Conservation (phyloP, 352 stramenopile species). For the Halophytophthora polymorphica region DNA sequence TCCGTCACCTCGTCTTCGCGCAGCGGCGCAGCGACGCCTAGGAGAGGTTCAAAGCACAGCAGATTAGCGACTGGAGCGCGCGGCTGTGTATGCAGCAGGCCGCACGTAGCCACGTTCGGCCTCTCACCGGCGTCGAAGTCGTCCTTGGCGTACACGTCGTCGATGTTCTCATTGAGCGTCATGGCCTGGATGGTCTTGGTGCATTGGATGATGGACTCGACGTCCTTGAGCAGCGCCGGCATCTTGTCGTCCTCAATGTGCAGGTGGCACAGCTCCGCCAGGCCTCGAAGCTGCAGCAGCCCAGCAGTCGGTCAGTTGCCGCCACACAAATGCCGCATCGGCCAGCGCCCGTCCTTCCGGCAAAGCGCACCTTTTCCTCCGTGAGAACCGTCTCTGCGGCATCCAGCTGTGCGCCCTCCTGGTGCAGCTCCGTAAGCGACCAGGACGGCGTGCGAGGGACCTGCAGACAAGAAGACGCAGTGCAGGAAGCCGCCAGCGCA, state of each 20-base stretch:
- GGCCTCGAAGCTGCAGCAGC: conserved; percentile 50
- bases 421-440: conserved; percentile 79
- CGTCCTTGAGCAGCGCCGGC: conserved; percentile 67
- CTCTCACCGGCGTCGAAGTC: conserved; percentile 43
- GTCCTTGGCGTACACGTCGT: conserved; percentile 74
- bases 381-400: conserved; percentile 53
- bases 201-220: conserved; percentile 87
- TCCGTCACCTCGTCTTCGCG: conserved; percentile 76
- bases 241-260: conserved; percentile 74
- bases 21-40: conserved; percentile 41
- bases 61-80: not conserved
- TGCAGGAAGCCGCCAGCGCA: not conserved
- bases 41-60: conserved; percentile 3
- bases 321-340: not conserved
- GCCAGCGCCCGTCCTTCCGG: not conserved
- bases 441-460: conserved; percentile 70
- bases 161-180: conserved; percentile 79
- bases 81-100: not conserved
- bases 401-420: conserved; percentile 41
- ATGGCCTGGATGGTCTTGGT: conserved; percentile 83
- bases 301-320: not conserved
- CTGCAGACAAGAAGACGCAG: conserved; percentile 14
- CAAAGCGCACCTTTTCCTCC: conserved; percentile 45
- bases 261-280: conserved; percentile 81
- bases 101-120: not conserved